These are phyloP conservation scores for Capillidium rhysosporum DNA, from an alignment of 371 early-diverging fungal species.

Conservation along the genomic window DNA sequence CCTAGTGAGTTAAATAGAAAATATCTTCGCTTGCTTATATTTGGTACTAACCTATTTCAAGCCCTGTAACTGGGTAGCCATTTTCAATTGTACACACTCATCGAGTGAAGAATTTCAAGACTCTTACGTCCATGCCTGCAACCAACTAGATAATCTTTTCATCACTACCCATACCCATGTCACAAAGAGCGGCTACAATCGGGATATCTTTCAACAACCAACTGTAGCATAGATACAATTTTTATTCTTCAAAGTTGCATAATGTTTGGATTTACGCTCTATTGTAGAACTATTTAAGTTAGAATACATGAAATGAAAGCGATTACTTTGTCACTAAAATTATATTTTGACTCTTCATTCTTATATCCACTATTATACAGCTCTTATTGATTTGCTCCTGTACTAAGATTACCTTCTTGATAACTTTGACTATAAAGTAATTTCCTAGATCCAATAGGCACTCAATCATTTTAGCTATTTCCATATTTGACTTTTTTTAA, in stretches of 20 bases:
- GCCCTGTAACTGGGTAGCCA: conserved; percentile 82
- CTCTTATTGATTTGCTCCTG: conserved; percentile 99
- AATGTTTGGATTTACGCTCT: conserved; percentile 96
- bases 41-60: conserved; percentile 76
- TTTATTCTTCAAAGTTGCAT: conserved; percentile 59
- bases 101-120: conserved; percentile 75
- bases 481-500: conserved; percentile 60
- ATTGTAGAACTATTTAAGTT: conserved; percentile 57
- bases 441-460: conserved; percentile 99
- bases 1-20: conserved; percentile 29
- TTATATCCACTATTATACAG: conserved; percentile 96
- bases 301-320: neutral
- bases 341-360: conserved; percentile 62
- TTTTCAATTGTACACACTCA: conserved; percentile 50
- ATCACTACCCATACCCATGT: conserved; percentile 91
- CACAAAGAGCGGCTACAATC: conserved; percentile 69
- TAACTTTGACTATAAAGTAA: conserved; percentile 98
- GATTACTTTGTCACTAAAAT: conserved; percentile 58
- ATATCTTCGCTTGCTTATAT: conserved; percentile 42
- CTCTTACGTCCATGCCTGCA: conserved; percentile 65
- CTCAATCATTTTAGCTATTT: conserved; percentile 73
- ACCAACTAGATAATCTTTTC: conserved; percentile 91
- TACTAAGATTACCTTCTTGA: conserved; percentile 98
- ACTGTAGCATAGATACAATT: conserved; percentile 89
- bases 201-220: conserved; percentile 89